These are phyloP conservation scores for Onygenales sp. DNA, from an alignment of 2,329 filamentous ascomycete genomes.

Conservation along the genomic window DNA sequence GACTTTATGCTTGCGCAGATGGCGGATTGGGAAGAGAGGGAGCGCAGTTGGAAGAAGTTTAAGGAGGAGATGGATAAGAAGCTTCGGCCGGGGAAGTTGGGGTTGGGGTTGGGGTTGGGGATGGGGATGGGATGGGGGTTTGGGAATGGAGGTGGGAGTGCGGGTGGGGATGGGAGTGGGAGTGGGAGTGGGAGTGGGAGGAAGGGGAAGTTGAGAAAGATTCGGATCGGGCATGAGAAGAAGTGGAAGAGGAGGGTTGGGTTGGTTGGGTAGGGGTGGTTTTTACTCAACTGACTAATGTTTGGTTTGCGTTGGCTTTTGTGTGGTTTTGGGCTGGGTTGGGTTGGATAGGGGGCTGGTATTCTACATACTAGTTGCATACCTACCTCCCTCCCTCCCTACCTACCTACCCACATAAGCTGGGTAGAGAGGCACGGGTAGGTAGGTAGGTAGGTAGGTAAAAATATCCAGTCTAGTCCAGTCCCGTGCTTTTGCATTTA, in stretches of 20 bases:
- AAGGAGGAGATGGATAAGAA: slow-evolving; percentile 18
- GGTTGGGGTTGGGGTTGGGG: slow-evolving; percentile 12
- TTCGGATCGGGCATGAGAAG: slow-evolving; percentile 4
- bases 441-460: no score
- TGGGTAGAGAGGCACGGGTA: no score
- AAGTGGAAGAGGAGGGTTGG: slow-evolving; percentile 12
- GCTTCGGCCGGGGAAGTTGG: slow-evolving; percentile 13
- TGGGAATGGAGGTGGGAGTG: background rate
- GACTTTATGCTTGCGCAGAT: slow-evolving; percentile 35
- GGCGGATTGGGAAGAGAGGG: slow-evolving; percentile 32
- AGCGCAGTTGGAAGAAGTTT: slow-evolving; percentile 26
- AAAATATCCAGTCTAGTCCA: no score
- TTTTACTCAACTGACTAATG: no score
- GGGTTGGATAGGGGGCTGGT: background rate
- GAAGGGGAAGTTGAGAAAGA: slow-evolving; percentile 7
- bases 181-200: background rate
- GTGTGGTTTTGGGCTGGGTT: background rate
- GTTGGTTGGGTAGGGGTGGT: slow-evolving; percentile 5
- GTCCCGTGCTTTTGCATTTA: no score
- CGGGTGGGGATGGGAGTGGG: background rate
- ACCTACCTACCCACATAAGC: no score
- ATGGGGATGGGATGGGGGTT: background rate
- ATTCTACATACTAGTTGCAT: background rate
- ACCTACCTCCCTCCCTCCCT: no score
- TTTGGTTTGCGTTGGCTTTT: no score